A percentile compares a stretch with the other conserved stretches of the same genome.
Evolutionary conservation across 768 basidiomycete species (phyloP).

Genomic region (Tephrocybe sp.): DNA sequence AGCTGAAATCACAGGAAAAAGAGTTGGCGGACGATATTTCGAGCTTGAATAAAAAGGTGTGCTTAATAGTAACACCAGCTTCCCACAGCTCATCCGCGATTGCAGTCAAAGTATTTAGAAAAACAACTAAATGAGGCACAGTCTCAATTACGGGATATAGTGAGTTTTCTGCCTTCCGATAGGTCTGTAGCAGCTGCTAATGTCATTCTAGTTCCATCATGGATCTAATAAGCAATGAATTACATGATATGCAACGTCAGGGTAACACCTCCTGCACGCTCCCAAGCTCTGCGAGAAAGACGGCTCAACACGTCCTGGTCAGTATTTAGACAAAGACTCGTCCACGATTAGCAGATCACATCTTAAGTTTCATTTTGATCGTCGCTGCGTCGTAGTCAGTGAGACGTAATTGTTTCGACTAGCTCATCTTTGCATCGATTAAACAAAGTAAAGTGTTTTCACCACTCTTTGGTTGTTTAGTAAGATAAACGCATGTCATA

Average conservation of each 20-base stretch:
- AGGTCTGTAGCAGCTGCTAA: not conserved
- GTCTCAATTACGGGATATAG: slow-evolving; percentile 81
- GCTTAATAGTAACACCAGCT: not conserved
- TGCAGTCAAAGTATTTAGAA: slow-evolving; percentile 84
- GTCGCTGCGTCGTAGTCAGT: not conserved
- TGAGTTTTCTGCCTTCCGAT: slow-evolving; percentile 31
- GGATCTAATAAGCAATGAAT: slow-evolving; percentile 37
- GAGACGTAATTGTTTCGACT: no score
- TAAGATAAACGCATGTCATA: not conserved
- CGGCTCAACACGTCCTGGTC: not conserved
- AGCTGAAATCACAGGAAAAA: slow-evolving; percentile 76
- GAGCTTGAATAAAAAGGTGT: slow-evolving; percentile 83
- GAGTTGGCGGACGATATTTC: slow-evolving; percentile 81
- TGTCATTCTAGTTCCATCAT: slow-evolving; percentile 50
- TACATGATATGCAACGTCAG: not conserved
- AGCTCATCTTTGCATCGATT: no score
- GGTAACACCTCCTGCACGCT: no score
- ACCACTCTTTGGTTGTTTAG: not conserved
- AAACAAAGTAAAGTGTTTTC: slow-evolving; percentile 29
- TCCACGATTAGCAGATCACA: not conserved
- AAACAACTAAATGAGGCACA: slow-evolving; percentile 93
- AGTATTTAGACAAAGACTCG: no score
- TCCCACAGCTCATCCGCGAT: not conserved
- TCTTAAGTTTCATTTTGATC: slow-evolving; percentile 3
- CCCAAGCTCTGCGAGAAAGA: no score